Evolutionary conservation across 2,329 filamentous ascomycete species (phyloP).

Genomic region (Ophiocordyceps sinensis): DNA sequence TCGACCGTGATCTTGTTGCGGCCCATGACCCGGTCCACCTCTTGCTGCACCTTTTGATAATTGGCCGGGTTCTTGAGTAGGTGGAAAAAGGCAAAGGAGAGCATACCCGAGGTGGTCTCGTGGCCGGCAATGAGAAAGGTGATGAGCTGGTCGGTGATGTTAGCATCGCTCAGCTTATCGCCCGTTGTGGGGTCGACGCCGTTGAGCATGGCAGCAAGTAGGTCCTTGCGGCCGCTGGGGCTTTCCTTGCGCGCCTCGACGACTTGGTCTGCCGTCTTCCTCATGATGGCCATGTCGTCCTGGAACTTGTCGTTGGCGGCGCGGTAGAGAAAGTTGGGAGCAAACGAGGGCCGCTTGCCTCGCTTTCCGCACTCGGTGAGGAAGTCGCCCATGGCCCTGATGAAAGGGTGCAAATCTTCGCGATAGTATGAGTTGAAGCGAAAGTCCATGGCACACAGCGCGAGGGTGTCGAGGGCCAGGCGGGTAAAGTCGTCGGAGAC

Average conservation of each 20-base stretch:
- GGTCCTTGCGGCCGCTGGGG: constrained; percentile 45
- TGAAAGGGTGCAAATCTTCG: constrained; percentile 55
- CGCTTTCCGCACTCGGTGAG: constrained; percentile 40
- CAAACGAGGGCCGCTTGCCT: constrained; percentile 28
- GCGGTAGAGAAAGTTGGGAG: constrained; percentile 32
- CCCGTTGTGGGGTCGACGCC: constrained; percentile 55
- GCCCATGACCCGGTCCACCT: constrained; percentile 53
- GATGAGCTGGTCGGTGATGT: constrained; percentile 55
- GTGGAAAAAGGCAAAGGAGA: constrained; percentile 52
- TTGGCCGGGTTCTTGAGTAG: constrained; percentile 47
- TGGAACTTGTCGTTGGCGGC: constrained; percentile 34
- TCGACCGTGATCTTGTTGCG: constrained; percentile 40
- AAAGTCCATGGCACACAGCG: constrained; percentile 55
- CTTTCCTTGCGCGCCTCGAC: constrained; percentile 41
- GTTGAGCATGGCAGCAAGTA: constrained; percentile 55
- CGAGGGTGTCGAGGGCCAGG: constrained; percentile 59
- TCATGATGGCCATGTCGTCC: constrained; percentile 39
- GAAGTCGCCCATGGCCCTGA: constrained; percentile 51
- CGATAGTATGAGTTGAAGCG: constrained; percentile 65
- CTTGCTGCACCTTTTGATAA: constrained; percentile 46
- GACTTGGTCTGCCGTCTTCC: constrained; percentile 42
- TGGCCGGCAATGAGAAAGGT: constrained; percentile 60
- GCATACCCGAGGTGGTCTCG: constrained; percentile 54
- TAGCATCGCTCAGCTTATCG: constrained; percentile 44
- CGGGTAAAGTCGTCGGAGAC: constrained; percentile 56